Conservation (phyloP, 1,139 yeast species). For the Wickerhamiella pararugosa region DNA sequence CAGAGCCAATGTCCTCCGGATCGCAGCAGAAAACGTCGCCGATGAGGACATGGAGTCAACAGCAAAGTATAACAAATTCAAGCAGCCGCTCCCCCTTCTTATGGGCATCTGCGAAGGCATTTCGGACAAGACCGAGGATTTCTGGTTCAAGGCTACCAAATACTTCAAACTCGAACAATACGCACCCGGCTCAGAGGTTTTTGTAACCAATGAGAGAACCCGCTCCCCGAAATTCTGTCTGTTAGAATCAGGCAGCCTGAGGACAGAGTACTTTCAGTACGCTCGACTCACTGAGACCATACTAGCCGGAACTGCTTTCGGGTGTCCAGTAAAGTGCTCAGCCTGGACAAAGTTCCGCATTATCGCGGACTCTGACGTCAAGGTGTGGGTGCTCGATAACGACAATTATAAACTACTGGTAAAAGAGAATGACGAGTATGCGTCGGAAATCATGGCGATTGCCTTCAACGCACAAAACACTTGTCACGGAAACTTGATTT, state of each 20-base stretch:
- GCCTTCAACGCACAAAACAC: conserved; percentile 54
- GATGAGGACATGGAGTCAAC: conserved; percentile 23
- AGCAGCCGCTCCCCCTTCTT: conserved; percentile 54
- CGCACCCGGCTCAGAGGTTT: conserved; percentile 30
- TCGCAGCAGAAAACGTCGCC: conserved; percentile 46
- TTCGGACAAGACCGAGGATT: conserved; percentile 32
- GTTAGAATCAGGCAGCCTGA: conserved; percentile 67
- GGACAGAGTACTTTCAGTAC: conserved; percentile 40
- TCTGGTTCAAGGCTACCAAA: conserved; percentile 47
- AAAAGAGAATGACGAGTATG: conserved; percentile 33
- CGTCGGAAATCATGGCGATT: conserved; percentile 51
- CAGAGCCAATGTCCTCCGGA: conserved; percentile 42
- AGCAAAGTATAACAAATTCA: conserved; percentile 22
- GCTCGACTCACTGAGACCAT: conserved; percentile 59
- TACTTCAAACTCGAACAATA: conserved; percentile 38
- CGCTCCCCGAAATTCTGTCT: conserved; percentile 13
- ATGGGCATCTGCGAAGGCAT: conserved; percentile 59
- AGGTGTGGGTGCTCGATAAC: conserved; percentile 56
- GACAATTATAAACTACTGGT: conserved; percentile 32
- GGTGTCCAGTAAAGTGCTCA: conserved; percentile 45
- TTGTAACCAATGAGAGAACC: conserved; percentile 23
- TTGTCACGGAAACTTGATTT: conserved; percentile 38
- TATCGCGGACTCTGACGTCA: conserved; percentile 38
- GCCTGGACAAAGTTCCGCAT: conserved; percentile 30
- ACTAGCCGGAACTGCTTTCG: conserved; percentile 83